These are phyloP conservation scores for Vararia minispora DNA, from an alignment of 768 basidiomycete genomes.

Conservation along the genomic window DNA sequence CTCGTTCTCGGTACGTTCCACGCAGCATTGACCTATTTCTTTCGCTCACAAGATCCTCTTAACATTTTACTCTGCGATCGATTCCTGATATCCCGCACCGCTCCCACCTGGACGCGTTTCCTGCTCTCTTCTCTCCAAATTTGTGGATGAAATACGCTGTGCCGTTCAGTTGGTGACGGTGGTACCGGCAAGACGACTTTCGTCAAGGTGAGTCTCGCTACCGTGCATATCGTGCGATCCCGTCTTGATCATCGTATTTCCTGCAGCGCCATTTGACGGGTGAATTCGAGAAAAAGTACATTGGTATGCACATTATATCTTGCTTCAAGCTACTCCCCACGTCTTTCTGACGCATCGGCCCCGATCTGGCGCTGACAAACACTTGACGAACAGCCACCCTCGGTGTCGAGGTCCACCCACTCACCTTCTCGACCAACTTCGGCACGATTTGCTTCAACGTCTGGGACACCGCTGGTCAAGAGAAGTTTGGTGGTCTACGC, in stretches of 20 bases:
- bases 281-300: slow-evolving; percentile 99
- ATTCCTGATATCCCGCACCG: slow-evolving; percentile 23
- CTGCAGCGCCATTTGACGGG: slow-evolving; percentile 92
- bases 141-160: slow-evolving; percentile 14
- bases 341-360: slow-evolving; percentile 10
- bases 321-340: too few species aligned
- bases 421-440: slow-evolving; percentile 94
- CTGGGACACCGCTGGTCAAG: slow-evolving; percentile 99
- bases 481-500: slow-evolving; percentile 98
- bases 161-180: slow-evolving; percentile 74
- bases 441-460: slow-evolving; percentile 99
- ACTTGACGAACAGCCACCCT: slow-evolving; percentile 68
- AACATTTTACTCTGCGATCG: slow-evolving; percentile 35
- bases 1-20: slow-evolving; percentile 83
- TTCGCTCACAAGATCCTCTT: slow-evolving; percentile 7
- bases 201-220: slow-evolving; percentile 64
- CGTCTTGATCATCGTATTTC: slow-evolving; percentile 36
- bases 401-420: slow-evolving; percentile 98
- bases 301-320: slow-evolving; percentile 57
- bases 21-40: slow-evolving; percentile 2
- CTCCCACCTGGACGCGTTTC: slow-evolving; percentile 11
- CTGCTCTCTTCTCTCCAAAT: slow-evolving; percentile 13
- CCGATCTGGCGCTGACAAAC: slow-evolving; percentile 9
- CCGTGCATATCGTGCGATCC: slow-evolving; percentile 29
- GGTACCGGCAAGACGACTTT: slow-evolving; percentile 98